A percentile compares a stretch with the other conserved stretches of the same genome.
Evolutionary conservation across 2,329 filamentous ascomycete species (phyloP).

Genomic region (Ceratocystis cubensis): DNA sequence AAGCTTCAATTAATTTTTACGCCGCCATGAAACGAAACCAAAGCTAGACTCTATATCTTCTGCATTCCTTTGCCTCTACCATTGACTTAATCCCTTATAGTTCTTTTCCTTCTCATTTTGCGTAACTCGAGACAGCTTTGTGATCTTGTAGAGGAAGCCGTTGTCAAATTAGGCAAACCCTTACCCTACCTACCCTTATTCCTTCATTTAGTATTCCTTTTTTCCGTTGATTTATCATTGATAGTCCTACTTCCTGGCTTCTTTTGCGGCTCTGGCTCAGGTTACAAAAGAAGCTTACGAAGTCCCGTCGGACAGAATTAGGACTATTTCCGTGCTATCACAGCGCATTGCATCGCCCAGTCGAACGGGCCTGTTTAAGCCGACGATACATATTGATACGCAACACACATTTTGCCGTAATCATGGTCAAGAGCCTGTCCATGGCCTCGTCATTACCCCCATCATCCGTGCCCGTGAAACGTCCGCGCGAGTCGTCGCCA

Average conservation of each 20-base stretch:
- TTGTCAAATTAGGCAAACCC: too few species aligned
- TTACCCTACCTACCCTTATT: too few species aligned
- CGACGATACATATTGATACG: constrained; percentile 26
- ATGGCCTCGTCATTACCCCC: not conserved
- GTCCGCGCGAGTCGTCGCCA: constrained; percentile 43
- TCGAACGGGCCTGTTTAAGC: not conserved
- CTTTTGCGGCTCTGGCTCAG: not conserved
- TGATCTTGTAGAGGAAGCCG: too few species aligned
- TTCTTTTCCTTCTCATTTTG: not conserved
- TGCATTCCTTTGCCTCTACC: constrained; percentile 3
- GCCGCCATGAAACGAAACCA: not conserved
- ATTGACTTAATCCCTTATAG: not conserved
- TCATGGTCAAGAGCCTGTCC: not conserved
- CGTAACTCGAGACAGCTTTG: not conserved
- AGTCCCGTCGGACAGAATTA: too few species aligned
- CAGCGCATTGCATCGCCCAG: not conserved
- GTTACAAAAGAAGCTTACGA: too few species aligned
- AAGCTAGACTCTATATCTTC: not conserved
- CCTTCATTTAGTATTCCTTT: too few species aligned
- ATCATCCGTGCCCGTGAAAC: constrained; percentile 40
- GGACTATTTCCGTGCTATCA: too few species aligned
- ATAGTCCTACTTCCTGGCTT: not conserved
- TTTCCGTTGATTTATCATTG: not conserved
- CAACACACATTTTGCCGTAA: not conserved
- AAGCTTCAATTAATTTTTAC: not conserved